Base-by-base conservation (phyloP, 768 basidiomycete species). In the Lactarius quietus region DNA sequence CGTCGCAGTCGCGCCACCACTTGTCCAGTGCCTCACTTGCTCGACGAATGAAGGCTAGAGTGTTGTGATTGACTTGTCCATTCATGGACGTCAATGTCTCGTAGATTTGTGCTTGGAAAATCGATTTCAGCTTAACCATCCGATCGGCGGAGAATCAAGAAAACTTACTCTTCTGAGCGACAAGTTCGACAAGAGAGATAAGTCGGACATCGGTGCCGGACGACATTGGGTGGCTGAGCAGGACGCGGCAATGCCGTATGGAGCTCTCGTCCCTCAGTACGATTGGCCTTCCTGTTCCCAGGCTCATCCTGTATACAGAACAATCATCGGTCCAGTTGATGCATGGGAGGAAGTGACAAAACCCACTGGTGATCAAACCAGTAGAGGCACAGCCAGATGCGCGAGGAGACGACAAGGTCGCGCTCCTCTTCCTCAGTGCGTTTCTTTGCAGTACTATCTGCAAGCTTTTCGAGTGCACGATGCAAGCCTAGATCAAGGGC, bases 331-430 rank as follows among this genome's bases (percentile, higher is more conserved):
- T 65, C 74, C 61, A 31, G 15, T 61, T 17, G 45, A 29, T 31
- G 26, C 4, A 53, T 6, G 57, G 45, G 20, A n/a, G 23, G 67
- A 63, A 31, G 38, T 61, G 52, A 28, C 10, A 61, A 61, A 35
- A 80, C 89, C 67, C 71, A 93, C 92, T 95, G 91, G 78, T 95
- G 94, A 78, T 96, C 95, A 72, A 96, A 93, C 92, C 93, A 93
- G 74, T 95, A 96, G 51, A 96, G 82, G 73, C 93, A 95, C 65
- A 95, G 80, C 94, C 94, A 97, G 67, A 95, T 93, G 58, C 95
- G 84, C 3, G 93, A 92, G 66, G 93, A 95, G 8, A 96, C 89
- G 54, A 96, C 92, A 39, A 96, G 81, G 72, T 96, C 88, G 62
- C 94, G 79, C 74, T 98, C 94, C 72, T 92, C 89, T 67, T 95